Conservation (phyloP, 805 yeast genomes). For the Teunomyces kruisii region DNA sequence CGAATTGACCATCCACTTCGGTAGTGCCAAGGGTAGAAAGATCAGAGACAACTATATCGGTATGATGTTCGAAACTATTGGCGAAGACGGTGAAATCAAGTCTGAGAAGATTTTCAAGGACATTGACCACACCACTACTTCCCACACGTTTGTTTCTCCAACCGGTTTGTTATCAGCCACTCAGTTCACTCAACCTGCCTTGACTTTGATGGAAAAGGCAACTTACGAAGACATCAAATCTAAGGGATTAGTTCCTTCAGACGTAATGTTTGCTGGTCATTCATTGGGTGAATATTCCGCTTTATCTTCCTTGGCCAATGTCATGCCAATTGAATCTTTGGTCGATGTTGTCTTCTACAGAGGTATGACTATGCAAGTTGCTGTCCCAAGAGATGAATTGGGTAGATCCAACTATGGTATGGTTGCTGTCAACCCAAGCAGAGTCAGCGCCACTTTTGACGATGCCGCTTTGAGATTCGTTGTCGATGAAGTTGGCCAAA, state of each 20-base stretch:
- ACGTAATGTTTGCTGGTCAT: conserved; percentile 97
- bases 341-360: conserved; percentile 98
- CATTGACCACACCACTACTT: conserved; percentile 76
- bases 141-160: conserved; percentile 87
- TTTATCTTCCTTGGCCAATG: conserved; percentile 93
- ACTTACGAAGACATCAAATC: conserved; percentile 96
- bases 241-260: conserved; percentile 92
- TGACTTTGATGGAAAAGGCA: conserved; percentile 99
- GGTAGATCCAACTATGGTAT: conserved; percentile 99
- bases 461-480: conserved; percentile 95
- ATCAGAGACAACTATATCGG: conserved; percentile 92
- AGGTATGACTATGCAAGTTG: conserved; percentile 99
- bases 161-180: conserved; percentile 96
- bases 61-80: conserved; percentile 97
- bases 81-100: conserved; percentile 74
- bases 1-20: conserved; percentile 93
- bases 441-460: conserved; percentile 83
- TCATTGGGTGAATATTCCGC: conserved; percentile 99
- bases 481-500: conserved; percentile 79
- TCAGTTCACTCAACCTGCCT: conserved; percentile 98
- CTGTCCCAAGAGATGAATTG: conserved; percentile 92
- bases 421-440: conserved; percentile 97
- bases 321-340: conserved; percentile 96
- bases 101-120: conserved; percentile 95
- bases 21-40: conserved; percentile 95